Conservation (phyloP, 208 protist species). For the Leptomonas seymouri region DNA sequence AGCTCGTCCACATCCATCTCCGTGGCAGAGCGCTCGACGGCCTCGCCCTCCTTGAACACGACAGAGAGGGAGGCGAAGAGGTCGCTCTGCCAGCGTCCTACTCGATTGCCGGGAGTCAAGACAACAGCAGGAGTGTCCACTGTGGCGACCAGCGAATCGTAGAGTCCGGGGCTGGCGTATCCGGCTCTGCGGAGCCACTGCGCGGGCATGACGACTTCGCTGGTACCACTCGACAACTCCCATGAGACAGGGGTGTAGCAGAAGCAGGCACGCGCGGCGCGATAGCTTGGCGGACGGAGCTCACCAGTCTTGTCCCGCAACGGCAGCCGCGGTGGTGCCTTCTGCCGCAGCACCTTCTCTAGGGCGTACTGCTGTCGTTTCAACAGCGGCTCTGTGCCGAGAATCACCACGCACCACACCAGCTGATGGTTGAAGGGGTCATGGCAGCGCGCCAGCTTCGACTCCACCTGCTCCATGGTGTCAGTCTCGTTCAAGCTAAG, state of each 20-base stretch:
- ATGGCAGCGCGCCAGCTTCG: slow-evolving; percentile 66
- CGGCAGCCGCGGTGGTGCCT: slow-evolving; percentile 34
- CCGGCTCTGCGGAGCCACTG: slow-evolving; percentile 57
- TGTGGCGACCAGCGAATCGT: slow-evolving; percentile 25
- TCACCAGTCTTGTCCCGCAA: slow-evolving; percentile 59
- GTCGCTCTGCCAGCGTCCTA: slow-evolving; percentile 78
- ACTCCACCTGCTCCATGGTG: slow-evolving; percentile 47
- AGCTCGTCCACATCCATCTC: slow-evolving; percentile 8
- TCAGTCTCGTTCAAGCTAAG: slow-evolving; percentile 56
- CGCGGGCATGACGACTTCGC: slow-evolving; percentile 29
- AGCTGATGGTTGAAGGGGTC: slow-evolving; percentile 60
- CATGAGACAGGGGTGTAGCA: slow-evolving; percentile 49
- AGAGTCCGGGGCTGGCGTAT: slow-evolving; percentile 19
- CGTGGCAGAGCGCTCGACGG: slow-evolving; percentile 4
- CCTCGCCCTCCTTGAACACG: slow-evolving; percentile 47
- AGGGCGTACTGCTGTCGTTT: slow-evolving; percentile 44
- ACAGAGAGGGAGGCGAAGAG: slow-evolving; percentile 50
- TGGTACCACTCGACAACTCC: slow-evolving; percentile 17
- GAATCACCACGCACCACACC: slow-evolving; percentile 72
- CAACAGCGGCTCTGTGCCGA: slow-evolving; percentile 36
- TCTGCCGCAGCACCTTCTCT: slow-evolving; percentile 37
- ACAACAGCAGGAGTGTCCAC: slow-evolving; percentile 21
- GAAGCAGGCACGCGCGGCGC: slow-evolving; percentile 47
- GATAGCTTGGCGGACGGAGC: slow-evolving; percentile 44
- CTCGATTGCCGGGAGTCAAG: slow-evolving; percentile 37